A percentile compares a stretch with the other conserved stretches of the same genome.
Conservation (phyloP, 1,284 basidiomycete species). For the Somion occarium region DNA sequence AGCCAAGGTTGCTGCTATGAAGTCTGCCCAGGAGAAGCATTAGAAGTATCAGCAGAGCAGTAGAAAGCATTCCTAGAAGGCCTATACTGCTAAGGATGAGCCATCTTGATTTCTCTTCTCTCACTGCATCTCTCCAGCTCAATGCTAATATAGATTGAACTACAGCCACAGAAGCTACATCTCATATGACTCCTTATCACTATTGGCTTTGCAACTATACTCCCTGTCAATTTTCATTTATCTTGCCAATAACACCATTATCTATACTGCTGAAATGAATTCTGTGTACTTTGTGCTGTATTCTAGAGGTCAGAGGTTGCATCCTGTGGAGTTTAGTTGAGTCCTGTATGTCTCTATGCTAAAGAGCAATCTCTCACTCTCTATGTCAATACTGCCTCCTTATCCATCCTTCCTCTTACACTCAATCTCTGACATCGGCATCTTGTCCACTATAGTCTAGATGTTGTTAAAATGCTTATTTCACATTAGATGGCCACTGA, state of each 20-base stretch:
- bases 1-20: background rate
- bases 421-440: slow-evolving; percentile 15
- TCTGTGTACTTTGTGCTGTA: slow-evolving; percentile 27
- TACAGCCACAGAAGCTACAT: slow-evolving; percentile 32
- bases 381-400: background rate
- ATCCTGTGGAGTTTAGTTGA: slow-evolving; percentile 23
- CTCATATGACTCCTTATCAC: slow-evolving; percentile 32
- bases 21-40: background rate
- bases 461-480: slow-evolving; percentile 2
- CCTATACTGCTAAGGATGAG: background rate
- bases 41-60: background rate
- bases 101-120: background rate
- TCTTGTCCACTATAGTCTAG: slow-evolving; percentile 9
- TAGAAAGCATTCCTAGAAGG: background rate
- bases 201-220: slow-evolving; percentile 28
- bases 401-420: slow-evolving; percentile 13
- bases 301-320: slow-evolving; percentile 12
- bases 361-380: slow-evolving; percentile 25
- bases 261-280: slow-evolving; percentile 28
- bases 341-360: slow-evolving; percentile 32
- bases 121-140: slow-evolving; percentile 15
- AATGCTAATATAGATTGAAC: slow-evolving; percentile 24
- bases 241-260: slow-evolving; percentile 21
- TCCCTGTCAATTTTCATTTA: slow-evolving; percentile 19
- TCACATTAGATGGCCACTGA: slow-evolving; percentile 5